phyloP scores from a whole-genome alignment of 2,329 filamentous ascomycete genomes.

The Curvularia lunata region DNA sequence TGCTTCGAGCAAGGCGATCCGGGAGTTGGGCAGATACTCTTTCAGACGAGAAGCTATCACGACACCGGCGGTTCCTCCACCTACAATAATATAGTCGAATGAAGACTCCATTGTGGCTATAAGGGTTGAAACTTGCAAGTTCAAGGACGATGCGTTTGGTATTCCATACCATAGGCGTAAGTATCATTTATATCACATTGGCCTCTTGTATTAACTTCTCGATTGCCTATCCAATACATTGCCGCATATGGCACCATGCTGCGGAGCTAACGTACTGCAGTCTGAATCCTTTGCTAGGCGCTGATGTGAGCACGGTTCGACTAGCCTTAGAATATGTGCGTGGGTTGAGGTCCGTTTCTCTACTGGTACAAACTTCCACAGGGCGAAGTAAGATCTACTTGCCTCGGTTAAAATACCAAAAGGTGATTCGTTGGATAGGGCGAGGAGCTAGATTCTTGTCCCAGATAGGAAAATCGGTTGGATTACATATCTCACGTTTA shows the following conservation, averaged over 20 bases:
- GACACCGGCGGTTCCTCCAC: constrained; percentile 35
- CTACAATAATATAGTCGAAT: constrained; percentile 34
- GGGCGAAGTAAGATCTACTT: neutral
- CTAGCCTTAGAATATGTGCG: neutral
- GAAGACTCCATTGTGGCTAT: constrained; percentile 1
- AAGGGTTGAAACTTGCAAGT: neutral
- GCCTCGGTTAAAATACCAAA: neutral
- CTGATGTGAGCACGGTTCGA: neutral
- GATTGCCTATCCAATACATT: neutral
- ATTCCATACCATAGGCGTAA: neutral
- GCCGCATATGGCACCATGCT: neutral
- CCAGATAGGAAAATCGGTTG: neutral
- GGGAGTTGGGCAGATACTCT: constrained; percentile 11
- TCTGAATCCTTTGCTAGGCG: neutral
- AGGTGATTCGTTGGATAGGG: neutral
- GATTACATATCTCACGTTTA: neutral
- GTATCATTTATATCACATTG: neutral
- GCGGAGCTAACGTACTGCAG: neutral
- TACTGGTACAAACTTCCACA: neutral
- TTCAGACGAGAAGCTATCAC: constrained; percentile 29
- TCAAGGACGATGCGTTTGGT: neutral
- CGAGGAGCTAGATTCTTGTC: neutral
- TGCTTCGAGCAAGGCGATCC: constrained; percentile 24
- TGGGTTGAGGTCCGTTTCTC: neutral
- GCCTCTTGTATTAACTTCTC: too few species aligned